phyloP scores from a whole-genome alignment of 495 filamentous ascomycete genomes.

The Aspergillus haitiensis region DNA sequence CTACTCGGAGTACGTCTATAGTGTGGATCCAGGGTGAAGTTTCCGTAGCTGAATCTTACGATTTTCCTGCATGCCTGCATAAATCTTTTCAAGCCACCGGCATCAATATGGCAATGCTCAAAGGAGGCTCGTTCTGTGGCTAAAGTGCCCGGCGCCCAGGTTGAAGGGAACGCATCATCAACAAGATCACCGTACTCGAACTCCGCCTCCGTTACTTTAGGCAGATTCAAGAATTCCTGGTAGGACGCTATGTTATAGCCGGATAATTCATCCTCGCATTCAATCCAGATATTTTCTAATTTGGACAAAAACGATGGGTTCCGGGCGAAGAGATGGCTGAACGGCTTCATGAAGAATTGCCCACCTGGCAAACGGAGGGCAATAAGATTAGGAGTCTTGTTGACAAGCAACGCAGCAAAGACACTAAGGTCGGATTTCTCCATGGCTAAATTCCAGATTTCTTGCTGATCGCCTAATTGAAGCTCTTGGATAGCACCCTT shows the following conservation, averaged over 20 bases:
- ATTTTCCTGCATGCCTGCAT: slow-evolving; percentile 25
- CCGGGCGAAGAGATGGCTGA: slow-evolving; percentile 19
- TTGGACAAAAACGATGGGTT: slow-evolving; percentile 25
- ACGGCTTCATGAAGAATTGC: slow-evolving; percentile 12
- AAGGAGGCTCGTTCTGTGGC: slow-evolving; percentile 15
- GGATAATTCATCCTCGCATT: background rate
- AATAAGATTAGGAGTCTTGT: slow-evolving; percentile 29
- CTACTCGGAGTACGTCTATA: background rate
- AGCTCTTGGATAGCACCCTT: slow-evolving; percentile 11
- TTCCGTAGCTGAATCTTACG: slow-evolving; percentile 21
- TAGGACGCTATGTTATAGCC: slow-evolving; percentile 18
- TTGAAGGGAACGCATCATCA: slow-evolving; percentile 12
- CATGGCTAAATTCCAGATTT: slow-evolving; percentile 11
- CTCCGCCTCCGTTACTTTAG: slow-evolving; percentile 8
- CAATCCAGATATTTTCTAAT: slow-evolving; percentile 19
- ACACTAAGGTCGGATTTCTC: slow-evolving; percentile 17
- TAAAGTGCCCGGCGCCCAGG: slow-evolving; percentile 22
- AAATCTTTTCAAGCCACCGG: slow-evolving; percentile 17
- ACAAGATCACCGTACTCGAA: slow-evolving; percentile 24
- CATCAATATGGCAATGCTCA: slow-evolving; percentile 21
- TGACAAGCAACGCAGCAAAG: slow-evolving; percentile 23
- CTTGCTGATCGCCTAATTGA: slow-evolving; percentile 6
- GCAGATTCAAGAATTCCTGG: slow-evolving; percentile 19
- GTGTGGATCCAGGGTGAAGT: slow-evolving; percentile 12
- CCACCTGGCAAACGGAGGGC: slow-evolving; percentile 19